A percentile compares a stretch with the other conserved stretches of the same genome.
These are phyloP conservation scores for Dactylellina haptotyla DNA, from an alignment of 2,329 filamentous ascomycete species.

Conservation along the genomic window DNA sequence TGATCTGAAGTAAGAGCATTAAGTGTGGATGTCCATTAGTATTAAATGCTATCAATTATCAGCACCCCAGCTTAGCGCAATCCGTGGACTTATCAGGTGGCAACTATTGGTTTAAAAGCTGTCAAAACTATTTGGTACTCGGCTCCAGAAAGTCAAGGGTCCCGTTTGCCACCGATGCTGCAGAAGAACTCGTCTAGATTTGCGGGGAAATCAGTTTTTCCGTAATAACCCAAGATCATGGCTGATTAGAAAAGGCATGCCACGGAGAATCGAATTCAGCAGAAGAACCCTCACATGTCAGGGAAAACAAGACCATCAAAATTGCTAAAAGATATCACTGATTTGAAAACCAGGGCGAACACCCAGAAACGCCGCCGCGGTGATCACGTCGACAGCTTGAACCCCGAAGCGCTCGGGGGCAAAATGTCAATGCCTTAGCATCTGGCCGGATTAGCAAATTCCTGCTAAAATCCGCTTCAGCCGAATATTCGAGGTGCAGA, in stretches of 20 bases:
- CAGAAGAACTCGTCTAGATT: constrained; percentile 13
- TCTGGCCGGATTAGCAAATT: background rate
- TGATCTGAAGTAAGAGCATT: too few species aligned
- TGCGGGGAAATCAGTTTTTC: constrained; percentile 22
- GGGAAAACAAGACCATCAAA: background rate
- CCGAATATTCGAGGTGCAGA: background rate
- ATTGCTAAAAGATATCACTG: too few species aligned
- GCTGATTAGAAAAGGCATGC: background rate
- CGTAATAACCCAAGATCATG: background rate
- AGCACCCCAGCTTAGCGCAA: background rate
- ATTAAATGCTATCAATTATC: too few species aligned
- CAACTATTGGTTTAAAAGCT: background rate
- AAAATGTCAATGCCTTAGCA: too few species aligned
- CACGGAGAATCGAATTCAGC: background rate
- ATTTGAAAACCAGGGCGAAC: background rate
- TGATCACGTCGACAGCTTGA: background rate
- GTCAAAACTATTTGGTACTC: background rate
- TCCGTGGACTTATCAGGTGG: background rate
- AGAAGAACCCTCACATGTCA: background rate
- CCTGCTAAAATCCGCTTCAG: background rate
- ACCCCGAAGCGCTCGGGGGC: background rate
- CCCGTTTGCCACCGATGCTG: constrained; percentile 32
- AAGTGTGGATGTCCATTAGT: too few species aligned
- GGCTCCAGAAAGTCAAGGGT: constrained; percentile 3
- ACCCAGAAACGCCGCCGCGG: constrained; percentile 11